Percentiles rank a stretch among this genome's conserved stretches.
Conservation (phyloP, 2,329 filamentous ascomycete genomes). For the Thermothelomyces thermophilus region DNA sequence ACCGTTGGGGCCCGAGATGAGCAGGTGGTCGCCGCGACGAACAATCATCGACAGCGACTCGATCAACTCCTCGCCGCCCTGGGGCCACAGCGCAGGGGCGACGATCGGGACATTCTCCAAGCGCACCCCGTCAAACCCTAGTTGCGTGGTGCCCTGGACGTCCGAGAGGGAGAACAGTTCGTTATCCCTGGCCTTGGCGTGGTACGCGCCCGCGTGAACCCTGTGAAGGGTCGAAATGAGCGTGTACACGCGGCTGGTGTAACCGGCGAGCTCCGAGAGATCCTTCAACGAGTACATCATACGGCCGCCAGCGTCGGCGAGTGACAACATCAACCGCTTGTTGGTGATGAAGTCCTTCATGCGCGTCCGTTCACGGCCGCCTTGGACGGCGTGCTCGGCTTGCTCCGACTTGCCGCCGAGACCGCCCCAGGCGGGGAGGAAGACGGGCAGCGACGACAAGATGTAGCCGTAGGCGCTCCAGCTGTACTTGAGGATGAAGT, state of each 20-base stretch:
- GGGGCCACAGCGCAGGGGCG: conserved; percentile 79
- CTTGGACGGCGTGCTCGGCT: conserved; percentile 41
- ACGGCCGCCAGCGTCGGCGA: conserved; percentile 89
- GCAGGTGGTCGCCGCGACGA: conserved; percentile 81
- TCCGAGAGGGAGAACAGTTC: conserved; percentile 88
- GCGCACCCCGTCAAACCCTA: conserved; percentile 88
- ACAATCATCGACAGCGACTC: conserved; percentile 86
- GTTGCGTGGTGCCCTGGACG: conserved; percentile 87
- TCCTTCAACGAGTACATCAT: conserved; percentile 99
- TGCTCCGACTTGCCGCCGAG: conserved; percentile 67
- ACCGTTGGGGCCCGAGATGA: conserved; percentile 92
- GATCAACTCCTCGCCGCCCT: conserved; percentile 84
- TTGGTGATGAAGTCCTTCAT: conserved; percentile 99
- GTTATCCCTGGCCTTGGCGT: conserved; percentile 58
- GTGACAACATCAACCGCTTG: conserved; percentile 93
- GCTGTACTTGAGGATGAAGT: conserved; percentile 96
- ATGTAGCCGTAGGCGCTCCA: conserved; percentile 98
- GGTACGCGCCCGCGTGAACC: conserved; percentile 86
- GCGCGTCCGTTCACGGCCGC: conserved; percentile 67
- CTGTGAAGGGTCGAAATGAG: conserved; percentile 91
- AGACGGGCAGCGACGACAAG: conserved; percentile 85
- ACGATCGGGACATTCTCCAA: conserved; percentile 91
- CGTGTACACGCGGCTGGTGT: conserved; percentile 93
- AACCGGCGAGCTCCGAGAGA: conserved; percentile 87
- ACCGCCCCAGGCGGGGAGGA: conserved; percentile 90